phyloP scores from a whole-genome alignment of 768 basidiomycete species.

The Dacryopinax primogenitus region DNA sequence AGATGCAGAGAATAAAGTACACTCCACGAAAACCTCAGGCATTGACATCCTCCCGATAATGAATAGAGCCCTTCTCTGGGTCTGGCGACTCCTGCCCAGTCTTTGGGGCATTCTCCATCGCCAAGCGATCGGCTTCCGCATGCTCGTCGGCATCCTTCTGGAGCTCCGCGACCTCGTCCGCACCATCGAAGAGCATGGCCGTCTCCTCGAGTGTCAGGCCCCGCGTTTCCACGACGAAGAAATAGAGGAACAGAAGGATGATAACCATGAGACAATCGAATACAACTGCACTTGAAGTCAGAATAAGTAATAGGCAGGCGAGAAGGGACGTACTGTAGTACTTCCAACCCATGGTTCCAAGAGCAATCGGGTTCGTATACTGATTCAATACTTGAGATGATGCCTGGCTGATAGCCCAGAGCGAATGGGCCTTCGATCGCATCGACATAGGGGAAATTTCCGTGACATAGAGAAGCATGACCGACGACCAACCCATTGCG shows the following conservation, averaged over 20 bases:
- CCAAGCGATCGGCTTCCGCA: not conserved
- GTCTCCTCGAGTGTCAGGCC: constrained; percentile 25
- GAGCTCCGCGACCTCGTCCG: constrained; percentile 6
- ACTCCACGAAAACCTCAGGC: not conserved
- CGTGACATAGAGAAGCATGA: constrained; percentile 22
- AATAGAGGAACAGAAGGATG: constrained; percentile 11
- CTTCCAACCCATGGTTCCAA: constrained; percentile 15
- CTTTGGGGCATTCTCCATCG: not conserved
- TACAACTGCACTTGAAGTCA: not conserved
- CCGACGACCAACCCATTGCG: constrained; percentile 7
- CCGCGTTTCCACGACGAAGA: constrained; percentile 18
- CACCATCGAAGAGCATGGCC: constrained; percentile 22
- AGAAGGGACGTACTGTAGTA: constrained; percentile 12
- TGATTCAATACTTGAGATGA: constrained; percentile 15
- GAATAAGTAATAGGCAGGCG: not conserved
- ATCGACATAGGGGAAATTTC: constrained; percentile 29
- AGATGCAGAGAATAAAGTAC: not conserved
- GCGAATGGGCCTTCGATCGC: constrained; percentile 27
- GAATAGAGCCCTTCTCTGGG: constrained; percentile 6
- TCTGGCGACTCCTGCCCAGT: not conserved
- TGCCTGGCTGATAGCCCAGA: constrained; percentile 26
- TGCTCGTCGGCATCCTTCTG: constrained; percentile 6
- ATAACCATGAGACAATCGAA: constrained; percentile 2
- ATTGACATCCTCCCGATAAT: constrained; percentile 6
- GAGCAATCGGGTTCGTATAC: constrained; percentile 20